Evolutionary conservation across 805 yeast genomes (phyloP).

Genomic region (Metschnikowia matae): DNA sequence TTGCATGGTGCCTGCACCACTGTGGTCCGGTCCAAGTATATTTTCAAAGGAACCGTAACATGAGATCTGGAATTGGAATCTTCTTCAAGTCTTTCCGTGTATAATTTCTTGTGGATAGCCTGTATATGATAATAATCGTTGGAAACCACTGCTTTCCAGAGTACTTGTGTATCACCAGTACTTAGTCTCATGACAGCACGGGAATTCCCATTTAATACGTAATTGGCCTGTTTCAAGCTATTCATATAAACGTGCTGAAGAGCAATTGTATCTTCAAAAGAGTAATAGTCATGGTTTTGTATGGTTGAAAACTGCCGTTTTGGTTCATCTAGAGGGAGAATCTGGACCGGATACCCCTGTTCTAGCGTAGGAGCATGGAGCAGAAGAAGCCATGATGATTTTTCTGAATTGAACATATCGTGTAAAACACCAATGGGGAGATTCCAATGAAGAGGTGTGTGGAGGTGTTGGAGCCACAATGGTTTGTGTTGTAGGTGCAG

Average conservation of each 20-base stretch:
- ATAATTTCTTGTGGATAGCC: constrained; percentile 24
- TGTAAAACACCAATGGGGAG: constrained; percentile 67
- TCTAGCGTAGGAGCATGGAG: constrained; percentile 12
- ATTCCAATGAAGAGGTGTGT: constrained; percentile 69
- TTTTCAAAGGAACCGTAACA: constrained; percentile 41
- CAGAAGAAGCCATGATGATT: constrained; percentile 34
- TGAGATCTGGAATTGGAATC: too few relatives aligned
- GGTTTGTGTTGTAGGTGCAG: constrained; percentile 13
- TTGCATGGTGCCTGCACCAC: constrained; percentile 27
- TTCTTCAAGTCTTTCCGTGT: neutral
- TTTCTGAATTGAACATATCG: constrained; percentile 43
- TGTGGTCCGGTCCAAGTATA: constrained; percentile 36
- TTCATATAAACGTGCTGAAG: constrained; percentile 62
- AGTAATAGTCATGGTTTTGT: too few relatives aligned
- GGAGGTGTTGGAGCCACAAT: constrained; percentile 66
- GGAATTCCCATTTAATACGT: constrained; percentile 69
- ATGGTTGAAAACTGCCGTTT: neutral
- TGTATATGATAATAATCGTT: constrained; percentile 30
- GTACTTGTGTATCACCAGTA: constrained; percentile 49
- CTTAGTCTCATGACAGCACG: constrained; percentile 77
- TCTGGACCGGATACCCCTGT: constrained; percentile 25
- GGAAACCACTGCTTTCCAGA: constrained; percentile 51
- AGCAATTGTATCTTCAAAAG: neutral
- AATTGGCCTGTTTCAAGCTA: constrained; percentile 79
- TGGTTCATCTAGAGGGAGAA: constrained; percentile 26